phyloP scores from a whole-genome alignment of 208 protist genomes.

The Crithidia brevicula region DNA sequence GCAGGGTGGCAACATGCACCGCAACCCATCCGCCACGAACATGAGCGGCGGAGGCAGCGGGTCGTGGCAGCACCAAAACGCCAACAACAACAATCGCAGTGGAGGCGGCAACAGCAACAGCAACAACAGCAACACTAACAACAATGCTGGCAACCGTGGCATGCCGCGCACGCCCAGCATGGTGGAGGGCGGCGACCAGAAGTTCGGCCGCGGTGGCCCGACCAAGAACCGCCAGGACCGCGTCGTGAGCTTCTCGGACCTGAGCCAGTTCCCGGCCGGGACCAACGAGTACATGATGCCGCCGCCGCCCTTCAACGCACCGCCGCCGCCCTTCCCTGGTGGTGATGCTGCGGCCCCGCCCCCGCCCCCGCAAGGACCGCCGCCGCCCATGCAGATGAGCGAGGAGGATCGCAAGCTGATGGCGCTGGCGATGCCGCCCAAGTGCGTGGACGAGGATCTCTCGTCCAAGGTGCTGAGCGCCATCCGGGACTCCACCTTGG shows the following conservation, averaged over 20 bases:
- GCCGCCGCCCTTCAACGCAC: conserved; percentile 27
- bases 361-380: conserved; percentile 15
- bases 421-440: conserved; percentile 66
- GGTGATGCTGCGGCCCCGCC: conserved; percentile 8
- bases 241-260: conserved; percentile 51
- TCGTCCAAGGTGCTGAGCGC: conserved; percentile 56
- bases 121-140: too few species aligned
- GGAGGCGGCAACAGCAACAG: conserved; percentile 19
- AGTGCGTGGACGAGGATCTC: conserved; percentile 57
- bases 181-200: conserved; percentile 28
- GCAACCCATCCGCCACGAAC: conserved; percentile 24
- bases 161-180: conserved; percentile 39
- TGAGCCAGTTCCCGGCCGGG: conserved; percentile 32
- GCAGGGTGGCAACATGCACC: conserved; percentile 22
- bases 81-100: conserved; percentile 17
- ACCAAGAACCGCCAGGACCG: conserved; percentile 36
- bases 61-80: conserved; percentile 33
- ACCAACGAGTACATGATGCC: conserved; percentile 34
- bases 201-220: conserved; percentile 28
- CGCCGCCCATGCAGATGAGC: conserved; percentile 26
- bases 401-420: conserved; percentile 77
- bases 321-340: conserved; percentile 25
- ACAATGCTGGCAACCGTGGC: conserved; percentile 34
- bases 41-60: conserved; percentile 24
- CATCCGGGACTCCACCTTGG: conserved; percentile 60